These are phyloP conservation scores for Pseudophaeomoniella oleicola DNA, from an alignment of 2,329 filamentous ascomycete species.

Conservation along the genomic window DNA sequence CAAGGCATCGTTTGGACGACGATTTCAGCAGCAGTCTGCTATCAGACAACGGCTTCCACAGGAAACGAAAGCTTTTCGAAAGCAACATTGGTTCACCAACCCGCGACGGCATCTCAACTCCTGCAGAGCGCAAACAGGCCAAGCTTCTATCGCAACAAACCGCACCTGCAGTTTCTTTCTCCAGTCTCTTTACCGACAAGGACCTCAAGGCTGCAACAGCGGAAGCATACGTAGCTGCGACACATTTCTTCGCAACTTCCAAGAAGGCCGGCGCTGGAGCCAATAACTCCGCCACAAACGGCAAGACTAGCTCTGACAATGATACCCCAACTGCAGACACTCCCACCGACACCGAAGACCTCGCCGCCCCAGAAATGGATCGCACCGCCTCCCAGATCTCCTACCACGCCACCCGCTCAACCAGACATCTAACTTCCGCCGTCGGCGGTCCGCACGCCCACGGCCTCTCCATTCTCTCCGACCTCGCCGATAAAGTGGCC, in stretches of 20 bases:
- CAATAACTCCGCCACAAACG: constrained; percentile 25
- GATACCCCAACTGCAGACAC: constrained; percentile 24
- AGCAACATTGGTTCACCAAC: constrained; percentile 45
- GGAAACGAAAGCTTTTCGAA: constrained; percentile 45
- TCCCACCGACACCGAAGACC: constrained; percentile 14
- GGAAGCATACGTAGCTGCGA: constrained; percentile 43
- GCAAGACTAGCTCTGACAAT: constrained; percentile 21
- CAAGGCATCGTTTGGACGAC: constrained; percentile 42
- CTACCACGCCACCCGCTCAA: constrained; percentile 39
- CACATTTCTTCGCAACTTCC: constrained; percentile 44
- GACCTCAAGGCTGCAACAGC: constrained; percentile 49
- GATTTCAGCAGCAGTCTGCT: constrained; percentile 32
- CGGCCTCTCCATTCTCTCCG: constrained; percentile 39
- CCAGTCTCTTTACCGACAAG: constrained; percentile 53
- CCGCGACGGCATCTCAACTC: constrained; percentile 32
- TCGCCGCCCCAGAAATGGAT: constrained; percentile 41
- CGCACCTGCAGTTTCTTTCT: constrained; percentile 43
- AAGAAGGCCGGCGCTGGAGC: constrained; percentile 20
- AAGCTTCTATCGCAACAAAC: constrained; percentile 39
- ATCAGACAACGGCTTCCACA: constrained; percentile 34
- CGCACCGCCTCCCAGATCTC: constrained; percentile 42
- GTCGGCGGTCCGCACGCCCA: constrained; percentile 33
- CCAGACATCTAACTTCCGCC: constrained; percentile 15
- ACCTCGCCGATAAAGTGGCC: constrained; percentile 35
- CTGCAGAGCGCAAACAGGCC: constrained; percentile 37